phyloP scores from a whole-genome alignment of 306 rosid genomes.

The Casuarina glauca region DNA sequence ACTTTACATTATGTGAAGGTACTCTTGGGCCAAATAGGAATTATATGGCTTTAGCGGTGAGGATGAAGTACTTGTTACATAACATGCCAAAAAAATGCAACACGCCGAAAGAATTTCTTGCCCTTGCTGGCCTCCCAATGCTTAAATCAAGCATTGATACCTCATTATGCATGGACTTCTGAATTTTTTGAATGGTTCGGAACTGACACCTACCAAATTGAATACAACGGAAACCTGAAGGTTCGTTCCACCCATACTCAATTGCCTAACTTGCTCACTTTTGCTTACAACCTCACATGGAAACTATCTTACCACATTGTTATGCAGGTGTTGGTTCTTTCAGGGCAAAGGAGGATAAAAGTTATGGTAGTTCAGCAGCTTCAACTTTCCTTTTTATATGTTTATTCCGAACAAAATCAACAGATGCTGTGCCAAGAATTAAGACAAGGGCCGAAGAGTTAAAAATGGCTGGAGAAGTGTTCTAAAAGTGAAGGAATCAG shows the following conservation, averaged over 20 bases:
- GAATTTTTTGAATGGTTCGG: slow-evolving; percentile 17
- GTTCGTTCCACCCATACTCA: slow-evolving; percentile 63
- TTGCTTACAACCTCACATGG: slow-evolving; percentile 56
- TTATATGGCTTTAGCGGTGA: too few species aligned
- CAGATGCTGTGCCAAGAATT: too few species aligned
- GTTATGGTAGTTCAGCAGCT: background rate
- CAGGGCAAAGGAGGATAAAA: too few species aligned
- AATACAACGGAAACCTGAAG: slow-evolving; percentile 63
- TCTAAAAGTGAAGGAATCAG: too few species aligned
- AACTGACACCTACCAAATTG: slow-evolving; percentile 68
- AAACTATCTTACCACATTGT: slow-evolving; percentile 38
- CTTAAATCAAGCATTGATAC: background rate
- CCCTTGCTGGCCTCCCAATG: background rate
- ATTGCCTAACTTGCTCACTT: slow-evolving; percentile 60
- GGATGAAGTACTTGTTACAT: too few species aligned
- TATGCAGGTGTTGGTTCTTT: slow-evolving; percentile 16
- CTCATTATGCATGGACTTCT: slow-evolving; percentile 5
- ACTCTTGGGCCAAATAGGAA: too few species aligned
- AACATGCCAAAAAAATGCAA: too few species aligned
- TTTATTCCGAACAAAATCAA: background rate
- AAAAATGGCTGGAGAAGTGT: too few species aligned
- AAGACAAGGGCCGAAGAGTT: too few species aligned
- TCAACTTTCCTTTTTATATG: background rate
- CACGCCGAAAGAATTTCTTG: too few species aligned
- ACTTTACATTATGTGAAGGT: too few species aligned